Conservation (phyloP, 257 asterid genomes). For the Craterostigma plantagineum region DNA sequence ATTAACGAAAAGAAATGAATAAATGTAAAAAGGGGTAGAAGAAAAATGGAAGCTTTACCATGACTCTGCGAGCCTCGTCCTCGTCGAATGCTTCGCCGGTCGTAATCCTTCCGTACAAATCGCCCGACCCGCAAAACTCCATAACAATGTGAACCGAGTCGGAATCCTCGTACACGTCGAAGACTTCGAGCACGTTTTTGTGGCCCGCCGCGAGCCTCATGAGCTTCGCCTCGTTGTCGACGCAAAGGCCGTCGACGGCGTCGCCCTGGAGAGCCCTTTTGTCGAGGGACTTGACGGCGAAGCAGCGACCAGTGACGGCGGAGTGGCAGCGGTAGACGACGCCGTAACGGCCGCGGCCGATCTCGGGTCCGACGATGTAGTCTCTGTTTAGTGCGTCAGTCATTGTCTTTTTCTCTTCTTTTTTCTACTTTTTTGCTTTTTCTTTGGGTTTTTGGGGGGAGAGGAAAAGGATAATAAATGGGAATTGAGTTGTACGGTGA, state of each 20-base stretch:
- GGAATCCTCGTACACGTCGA: constrained; percentile 50
- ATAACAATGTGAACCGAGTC: constrained; percentile 35
- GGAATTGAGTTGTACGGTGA: background rate
- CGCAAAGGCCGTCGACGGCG: constrained; percentile 45
- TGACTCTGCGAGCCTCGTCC: constrained; percentile 37
- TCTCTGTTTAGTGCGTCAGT: constrained; percentile 32
- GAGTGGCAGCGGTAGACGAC: constrained; percentile 46
- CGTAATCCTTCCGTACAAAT: constrained; percentile 30
- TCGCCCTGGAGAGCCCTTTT: constrained; percentile 39
- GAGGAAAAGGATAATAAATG: background rate
- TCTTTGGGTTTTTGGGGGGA: background rate
- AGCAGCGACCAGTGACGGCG: constrained; percentile 21
- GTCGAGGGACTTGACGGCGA: constrained; percentile 58
- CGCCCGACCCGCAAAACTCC: constrained; percentile 38
- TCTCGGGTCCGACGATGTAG: constrained; percentile 37
- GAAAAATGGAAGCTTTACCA: constrained; percentile 20
- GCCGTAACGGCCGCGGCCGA: constrained; percentile 68
- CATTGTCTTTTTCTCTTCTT: constrained; percentile 12
- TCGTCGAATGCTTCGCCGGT: constrained; percentile 24
- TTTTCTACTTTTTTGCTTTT: constrained; percentile 5
- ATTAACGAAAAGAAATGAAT: background rate
- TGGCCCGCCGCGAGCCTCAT: constrained; percentile 28
- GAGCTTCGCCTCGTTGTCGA: constrained; percentile 44
- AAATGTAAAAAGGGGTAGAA: background rate
- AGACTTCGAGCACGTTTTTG: constrained; percentile 22